Conservation (phyloP, 164 flowering plant genomes). For the Vitis amurensis region DNA sequence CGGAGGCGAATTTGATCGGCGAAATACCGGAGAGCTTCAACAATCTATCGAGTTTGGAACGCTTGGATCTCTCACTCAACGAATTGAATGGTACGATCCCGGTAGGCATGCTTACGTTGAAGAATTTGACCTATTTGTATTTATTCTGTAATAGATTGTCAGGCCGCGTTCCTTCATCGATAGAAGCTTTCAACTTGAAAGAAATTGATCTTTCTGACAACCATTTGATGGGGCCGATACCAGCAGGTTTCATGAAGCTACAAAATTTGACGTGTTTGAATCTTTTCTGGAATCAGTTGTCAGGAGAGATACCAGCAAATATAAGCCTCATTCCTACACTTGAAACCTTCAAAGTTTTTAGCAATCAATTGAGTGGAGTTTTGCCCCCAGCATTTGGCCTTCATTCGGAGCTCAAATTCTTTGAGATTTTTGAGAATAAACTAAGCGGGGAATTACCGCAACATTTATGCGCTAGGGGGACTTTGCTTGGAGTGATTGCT, state of each 20-base stretch:
- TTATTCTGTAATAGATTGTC: conserved; percentile 48
- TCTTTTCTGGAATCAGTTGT: conserved; percentile 41
- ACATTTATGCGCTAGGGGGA: too few species aligned
- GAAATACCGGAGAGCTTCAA: conserved; percentile 44
- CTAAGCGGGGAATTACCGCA: too few species aligned
- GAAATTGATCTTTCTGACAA: conserved; percentile 57
- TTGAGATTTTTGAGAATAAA: too few species aligned
- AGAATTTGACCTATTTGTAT: conserved; percentile 45
- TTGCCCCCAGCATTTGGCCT: conserved; percentile 53
- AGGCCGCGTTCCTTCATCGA: conserved; percentile 51
- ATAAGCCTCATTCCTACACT: conserved; percentile 40
- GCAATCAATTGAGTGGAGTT: conserved; percentile 40
- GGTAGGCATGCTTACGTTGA: conserved; percentile 42
- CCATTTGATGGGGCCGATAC: conserved; percentile 61
- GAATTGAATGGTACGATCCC: conserved; percentile 55
- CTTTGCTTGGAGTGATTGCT: too few species aligned
- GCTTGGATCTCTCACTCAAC: conserved; percentile 48
- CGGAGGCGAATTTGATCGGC: conserved; percentile 45
- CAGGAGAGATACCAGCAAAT: conserved; percentile 46
- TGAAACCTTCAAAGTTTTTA: conserved; percentile 25
- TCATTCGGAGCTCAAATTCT: conserved; percentile 39
- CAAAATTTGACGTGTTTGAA: conserved; percentile 25
- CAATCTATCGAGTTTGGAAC: conserved; percentile 33
- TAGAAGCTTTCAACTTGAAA: conserved; percentile 36
- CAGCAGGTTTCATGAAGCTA: conserved; percentile 56